phyloP scores from a whole-genome alignment of 2,329 filamentous ascomycete genomes.

The Uncinocarpus reesii region DNA sequence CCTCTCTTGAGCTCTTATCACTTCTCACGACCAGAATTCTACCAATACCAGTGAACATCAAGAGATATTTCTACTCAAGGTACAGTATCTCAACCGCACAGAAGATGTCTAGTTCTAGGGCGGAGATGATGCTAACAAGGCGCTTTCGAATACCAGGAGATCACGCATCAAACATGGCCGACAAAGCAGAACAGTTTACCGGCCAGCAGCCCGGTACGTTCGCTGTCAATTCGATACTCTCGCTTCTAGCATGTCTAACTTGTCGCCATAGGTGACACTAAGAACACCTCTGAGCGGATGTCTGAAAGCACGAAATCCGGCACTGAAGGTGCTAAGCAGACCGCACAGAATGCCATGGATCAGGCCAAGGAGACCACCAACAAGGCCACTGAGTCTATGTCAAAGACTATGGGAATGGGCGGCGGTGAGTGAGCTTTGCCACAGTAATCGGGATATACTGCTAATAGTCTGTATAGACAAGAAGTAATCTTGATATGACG shows the following conservation, averaged over 20 bases:
- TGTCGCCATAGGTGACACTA: constrained; percentile 16
- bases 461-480: neutral
- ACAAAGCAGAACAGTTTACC: constrained; percentile 13
- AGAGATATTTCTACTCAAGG: neutral
- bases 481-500: neutral
- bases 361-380: constrained; percentile 15
- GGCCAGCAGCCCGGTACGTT: constrained; percentile 15
- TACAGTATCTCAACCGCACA: neutral
- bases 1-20: neutral
- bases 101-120: neutral
- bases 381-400: constrained; percentile 14
- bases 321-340: constrained; percentile 13
- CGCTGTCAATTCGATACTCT: too few species aligned
- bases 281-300: constrained; percentile 17
- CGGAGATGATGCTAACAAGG: neutral
- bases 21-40: neutral
- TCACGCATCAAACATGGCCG: constrained; percentile 8
- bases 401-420: constrained; percentile 14
- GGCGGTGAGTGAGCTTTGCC: constrained; percentile 1
- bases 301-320: constrained; percentile 14
- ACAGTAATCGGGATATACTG: neutral
- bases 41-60: too few species aligned
- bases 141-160: neutral
- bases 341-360: constrained; percentile 7
- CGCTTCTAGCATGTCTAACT: neutral